A percentile compares a stretch with the other conserved stretches of the same genome.
Conservation (phyloP, 2,329 filamentous ascomycete species). For the Exserohilum turcica region DNA sequence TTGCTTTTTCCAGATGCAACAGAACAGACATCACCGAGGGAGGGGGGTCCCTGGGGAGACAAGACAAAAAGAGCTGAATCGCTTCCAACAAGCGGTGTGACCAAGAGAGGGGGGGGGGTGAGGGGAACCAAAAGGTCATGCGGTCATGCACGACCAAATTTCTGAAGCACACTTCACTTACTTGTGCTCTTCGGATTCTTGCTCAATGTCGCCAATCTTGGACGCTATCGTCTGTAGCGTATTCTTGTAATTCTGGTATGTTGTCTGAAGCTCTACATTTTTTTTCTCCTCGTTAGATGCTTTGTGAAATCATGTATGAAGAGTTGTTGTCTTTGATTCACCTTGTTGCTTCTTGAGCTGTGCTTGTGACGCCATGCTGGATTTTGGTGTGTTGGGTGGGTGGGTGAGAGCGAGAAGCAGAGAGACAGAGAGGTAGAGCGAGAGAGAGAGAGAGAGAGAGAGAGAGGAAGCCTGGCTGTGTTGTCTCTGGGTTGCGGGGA, state of each 20-base stretch:
- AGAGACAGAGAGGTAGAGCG: background rate
- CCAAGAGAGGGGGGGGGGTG: background rate
- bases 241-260: slow-evolving; percentile 77
- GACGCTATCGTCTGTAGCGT: slow-evolving; percentile 88
- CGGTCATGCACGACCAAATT: background rate
- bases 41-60: background rate
- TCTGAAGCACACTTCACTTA: slow-evolving; percentile 55
- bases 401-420: background rate
- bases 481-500: slow-evolving; percentile 22
- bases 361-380: slow-evolving; percentile 56
- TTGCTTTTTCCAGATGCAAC: background rate
- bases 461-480: background rate
- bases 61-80: background rate
- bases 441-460: background rate
- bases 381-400: background rate
- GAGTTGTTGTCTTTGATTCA: slow-evolving; percentile 36
- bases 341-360: slow-evolving; percentile 77
- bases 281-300: too few species aligned
- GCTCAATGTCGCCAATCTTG: slow-evolving; percentile 97
- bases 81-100: slow-evolving; percentile 5
- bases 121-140: background rate
- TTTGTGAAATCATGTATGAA: slow-evolving; percentile 20
- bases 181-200: slow-evolving; percentile 98
- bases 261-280: slow-evolving; percentile 78
- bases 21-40: background rate